Percentiles rank a stretch among this genome's conserved stretches.
Evolutionary conservation across 805 yeast species (phyloP).

Genomic region (Zygotorulaspora sp.): DNA sequence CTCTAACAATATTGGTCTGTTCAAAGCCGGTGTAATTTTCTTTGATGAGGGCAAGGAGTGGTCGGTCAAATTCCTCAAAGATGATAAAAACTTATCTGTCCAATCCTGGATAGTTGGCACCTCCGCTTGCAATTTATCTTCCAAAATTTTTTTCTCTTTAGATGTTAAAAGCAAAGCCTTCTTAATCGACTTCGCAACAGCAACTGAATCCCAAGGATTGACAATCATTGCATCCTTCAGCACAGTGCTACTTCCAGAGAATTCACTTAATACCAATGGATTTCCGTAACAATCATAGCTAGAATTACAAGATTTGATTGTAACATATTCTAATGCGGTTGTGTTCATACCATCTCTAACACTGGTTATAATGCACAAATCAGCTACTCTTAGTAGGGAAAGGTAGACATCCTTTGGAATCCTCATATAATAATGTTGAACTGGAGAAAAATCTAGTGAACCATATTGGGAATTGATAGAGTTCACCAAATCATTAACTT

Average conservation of each 20-base stretch:
- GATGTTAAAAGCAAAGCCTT: conserved; percentile 55
- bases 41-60: conserved; percentile 21
- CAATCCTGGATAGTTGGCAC: conserved; percentile 79
- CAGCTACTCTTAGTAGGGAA: conserved; percentile 85
- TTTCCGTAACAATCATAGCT: conserved; percentile 38
- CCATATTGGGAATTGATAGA: conserved; percentile 85
- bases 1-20: conserved; percentile 58
- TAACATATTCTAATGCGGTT: conserved; percentile 86
- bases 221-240: conserved; percentile 71
- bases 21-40: conserved; percentile 75
- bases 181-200: conserved; percentile 80
- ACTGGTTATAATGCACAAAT: conserved; percentile 81
- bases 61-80: conserved; percentile 40
- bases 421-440: conserved; percentile 88
- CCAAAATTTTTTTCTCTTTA: conserved; percentile 43
- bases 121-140: conserved; percentile 52
- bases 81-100: conserved; percentile 59
- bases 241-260: conserved; percentile 80
- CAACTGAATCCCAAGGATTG: conserved; percentile 96
- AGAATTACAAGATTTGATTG: conserved; percentile 62
- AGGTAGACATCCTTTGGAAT: conserved; percentile 83
- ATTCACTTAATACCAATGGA: conserved; percentile 86
- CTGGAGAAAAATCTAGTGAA: conserved; percentile 74
- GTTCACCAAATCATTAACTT: conserved; percentile 76
- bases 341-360: conserved; percentile 96